Base-by-base conservation (phyloP, 148 eudicot species). In the Fagopyrum esculentum region DNA sequence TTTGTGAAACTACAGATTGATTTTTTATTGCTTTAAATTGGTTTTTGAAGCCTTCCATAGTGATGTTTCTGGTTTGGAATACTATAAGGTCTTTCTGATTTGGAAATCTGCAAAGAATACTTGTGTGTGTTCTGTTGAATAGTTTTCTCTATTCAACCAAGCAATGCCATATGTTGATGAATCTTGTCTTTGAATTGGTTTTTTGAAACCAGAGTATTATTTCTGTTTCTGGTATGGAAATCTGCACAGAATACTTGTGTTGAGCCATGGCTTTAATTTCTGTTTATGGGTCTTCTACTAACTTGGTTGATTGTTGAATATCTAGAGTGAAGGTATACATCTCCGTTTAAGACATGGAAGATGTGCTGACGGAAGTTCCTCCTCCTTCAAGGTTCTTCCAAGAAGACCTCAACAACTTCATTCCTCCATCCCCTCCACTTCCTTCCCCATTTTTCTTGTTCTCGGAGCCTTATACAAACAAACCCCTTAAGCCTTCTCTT, bases 341-440 rank as follows among this genome's bases (percentile, higher is more conserved):
- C 63, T 63, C n/a, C 45, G 43, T 35, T 12, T 35, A 35, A 43
- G 71, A 9, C 69, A 96, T 96, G 99, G 99, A 96, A 77, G 98
- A 71, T n/a, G 93, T 90, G 74, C 70, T 96, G 82, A 96, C 99
- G 64, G 98, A 90, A 22, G 72, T 85, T 76, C 98, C 99, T 52
- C 99, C 97, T 44, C 99, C 99, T 78, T 90, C 99, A 69, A 85
- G 99, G 80, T 90, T 96, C 82, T 85, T 90, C 68, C 74, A 85
- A 70, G 99, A 96, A 78, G 99, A 96, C 79, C 91, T 96, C 46
- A 90, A 92, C 84, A 92, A 86, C 82, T 96, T 96, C 80, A 79
- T 86, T 50, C 90, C 90, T 50, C 87, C 91, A 74, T 78, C 89
- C 48, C 89, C 91, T 47, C 72, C 87, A 64, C 85, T 90, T 75